Conservation (phyloP, 2,329 filamentous ascomycete species). For the Colletotrichum tabaci region DNA sequence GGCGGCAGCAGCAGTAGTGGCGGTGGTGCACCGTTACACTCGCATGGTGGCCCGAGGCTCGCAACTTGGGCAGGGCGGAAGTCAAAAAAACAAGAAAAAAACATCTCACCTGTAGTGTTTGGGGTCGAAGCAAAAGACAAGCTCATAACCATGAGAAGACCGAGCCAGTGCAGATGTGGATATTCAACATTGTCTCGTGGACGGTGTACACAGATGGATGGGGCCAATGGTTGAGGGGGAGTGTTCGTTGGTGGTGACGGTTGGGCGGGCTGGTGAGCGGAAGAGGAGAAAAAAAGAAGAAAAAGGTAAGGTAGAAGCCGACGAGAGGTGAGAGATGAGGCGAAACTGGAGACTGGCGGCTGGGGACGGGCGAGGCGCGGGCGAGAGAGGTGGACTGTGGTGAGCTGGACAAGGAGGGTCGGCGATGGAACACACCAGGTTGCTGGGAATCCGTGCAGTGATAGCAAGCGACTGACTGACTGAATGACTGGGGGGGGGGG, state of each 20-base stretch:
- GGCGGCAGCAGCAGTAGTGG: background rate
- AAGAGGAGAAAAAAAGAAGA: conserved; percentile 1
- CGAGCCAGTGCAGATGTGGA: conserved; percentile 12
- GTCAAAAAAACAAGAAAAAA: background rate
- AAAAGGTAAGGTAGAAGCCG: background rate
- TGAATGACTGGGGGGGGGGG: conserved; percentile 7
- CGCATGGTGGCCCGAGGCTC: conserved; percentile 3
- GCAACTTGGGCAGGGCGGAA: conserved; percentile 11
- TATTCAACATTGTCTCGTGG: conserved; percentile 35
- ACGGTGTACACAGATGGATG: background rate
- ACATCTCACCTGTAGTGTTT: background rate
- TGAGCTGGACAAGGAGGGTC: conserved; percentile 30
- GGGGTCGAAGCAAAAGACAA: conserved; percentile 13
- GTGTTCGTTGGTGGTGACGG: too few species aligned
- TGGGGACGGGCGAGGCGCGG: conserved; percentile 3
- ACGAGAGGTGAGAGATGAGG: conserved; percentile 19
- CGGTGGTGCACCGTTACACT: background rate
- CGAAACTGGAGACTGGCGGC: conserved; percentile 12
- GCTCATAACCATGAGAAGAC: conserved; percentile 36
- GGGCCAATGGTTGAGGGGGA: background rate
- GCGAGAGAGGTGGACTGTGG: background rate
- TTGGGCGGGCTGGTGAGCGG: too few species aligned
- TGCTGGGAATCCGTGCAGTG: conserved; percentile 14
- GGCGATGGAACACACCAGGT: conserved; percentile 38
- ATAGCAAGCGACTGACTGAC: too few species aligned